Conservation (phyloP, 2,329 filamentous ascomycete genomes). For the Monilinia aucupariae region DNA sequence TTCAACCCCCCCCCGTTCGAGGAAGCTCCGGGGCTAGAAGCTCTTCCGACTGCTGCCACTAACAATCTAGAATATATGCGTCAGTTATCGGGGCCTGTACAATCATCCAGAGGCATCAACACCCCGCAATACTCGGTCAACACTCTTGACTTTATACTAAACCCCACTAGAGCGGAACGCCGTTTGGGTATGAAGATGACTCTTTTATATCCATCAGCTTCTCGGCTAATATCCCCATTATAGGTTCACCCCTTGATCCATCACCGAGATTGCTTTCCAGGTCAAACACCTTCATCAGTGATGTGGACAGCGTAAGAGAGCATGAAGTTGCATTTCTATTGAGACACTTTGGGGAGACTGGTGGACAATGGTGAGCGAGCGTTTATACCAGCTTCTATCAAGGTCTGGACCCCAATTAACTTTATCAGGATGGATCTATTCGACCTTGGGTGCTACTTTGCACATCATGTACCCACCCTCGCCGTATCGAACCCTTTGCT, state of each 20-base stretch:
- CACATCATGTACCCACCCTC: slow-evolving; percentile 53
- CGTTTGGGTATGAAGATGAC: slow-evolving; percentile 21
- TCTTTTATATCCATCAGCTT: background rate
- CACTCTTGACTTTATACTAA: slow-evolving; percentile 53
- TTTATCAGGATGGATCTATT: slow-evolving; percentile 47
- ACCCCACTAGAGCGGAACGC: slow-evolving; percentile 35
- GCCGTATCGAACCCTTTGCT: slow-evolving; percentile 45
- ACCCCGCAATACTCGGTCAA: slow-evolving; percentile 33
- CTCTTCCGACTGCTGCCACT: slow-evolving; percentile 48
- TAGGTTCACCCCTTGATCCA: slow-evolving; percentile 41
- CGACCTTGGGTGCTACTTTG: slow-evolving; percentile 53
- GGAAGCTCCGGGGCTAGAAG: slow-evolving; percentile 47
- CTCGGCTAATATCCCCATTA: slow-evolving; percentile 32
- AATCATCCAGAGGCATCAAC: slow-evolving; percentile 23
- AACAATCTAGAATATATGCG: slow-evolving; percentile 36
- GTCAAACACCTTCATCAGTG: slow-evolving; percentile 15
- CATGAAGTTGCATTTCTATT: slow-evolving; percentile 56
- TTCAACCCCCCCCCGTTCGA: slow-evolving; percentile 28
- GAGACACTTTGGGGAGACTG: slow-evolving; percentile 54
- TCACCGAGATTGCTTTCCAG: slow-evolving; percentile 31
- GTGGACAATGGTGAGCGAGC: slow-evolving; percentile 49
- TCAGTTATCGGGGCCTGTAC: slow-evolving; percentile 23
- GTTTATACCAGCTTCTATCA: background rate
- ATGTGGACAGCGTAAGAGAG: slow-evolving; percentile 38
- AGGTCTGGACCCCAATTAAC: slow-evolving; percentile 9